Conservation (phyloP, 1,284 basidiomycete genomes). For the Pascua guehoae region DNA sequence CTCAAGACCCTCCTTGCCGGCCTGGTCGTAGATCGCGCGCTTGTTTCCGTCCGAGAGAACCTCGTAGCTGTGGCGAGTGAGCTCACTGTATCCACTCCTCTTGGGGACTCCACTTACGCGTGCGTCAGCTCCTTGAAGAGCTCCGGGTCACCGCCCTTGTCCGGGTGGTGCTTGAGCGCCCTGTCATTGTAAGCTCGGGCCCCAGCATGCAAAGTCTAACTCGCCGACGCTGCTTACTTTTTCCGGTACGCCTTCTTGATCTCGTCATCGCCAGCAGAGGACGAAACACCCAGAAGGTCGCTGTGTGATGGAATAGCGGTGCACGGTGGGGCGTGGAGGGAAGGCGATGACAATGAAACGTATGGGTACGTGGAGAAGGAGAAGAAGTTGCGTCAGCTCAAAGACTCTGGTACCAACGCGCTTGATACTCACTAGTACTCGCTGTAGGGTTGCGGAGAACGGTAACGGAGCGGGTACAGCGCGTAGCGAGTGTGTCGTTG, state of each 20-base stretch:
- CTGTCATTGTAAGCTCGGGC: constrained; percentile 50
- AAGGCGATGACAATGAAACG: neutral
- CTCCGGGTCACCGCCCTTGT: constrained; percentile 96
- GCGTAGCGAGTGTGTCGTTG: neutral
- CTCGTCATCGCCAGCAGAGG: constrained; percentile 71
- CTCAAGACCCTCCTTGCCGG: constrained; percentile 90
- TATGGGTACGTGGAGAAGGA: neutral
- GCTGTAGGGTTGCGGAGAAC: constrained; percentile 49
- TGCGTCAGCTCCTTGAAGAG: constrained; percentile 96
- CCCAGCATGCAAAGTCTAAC: neutral
- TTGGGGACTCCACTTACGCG: constrained; percentile 61
- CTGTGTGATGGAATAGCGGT: constrained; percentile 18
- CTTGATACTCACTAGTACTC: constrained; percentile 63
- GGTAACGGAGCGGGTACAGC: neutral
- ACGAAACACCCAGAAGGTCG: constrained; percentile 76
- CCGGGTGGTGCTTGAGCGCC: constrained; percentile 85
- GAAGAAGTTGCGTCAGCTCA: constrained; percentile 5
- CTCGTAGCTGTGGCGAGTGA: constrained; percentile 66
- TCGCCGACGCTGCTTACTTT: constrained; percentile 58
- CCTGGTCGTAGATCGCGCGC: constrained; percentile 80
- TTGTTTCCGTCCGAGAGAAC: constrained; percentile 86
- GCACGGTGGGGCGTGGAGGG: neutral
- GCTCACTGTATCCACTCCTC: neutral
- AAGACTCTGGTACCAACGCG: neutral
- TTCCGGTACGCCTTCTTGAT: constrained; percentile 94